Evolutionary conservation across 108 stramenopile genomes (phyloP), one percentile per base, ranked within the genome.

Genomic region (Skeletonema grethae): DNA sequence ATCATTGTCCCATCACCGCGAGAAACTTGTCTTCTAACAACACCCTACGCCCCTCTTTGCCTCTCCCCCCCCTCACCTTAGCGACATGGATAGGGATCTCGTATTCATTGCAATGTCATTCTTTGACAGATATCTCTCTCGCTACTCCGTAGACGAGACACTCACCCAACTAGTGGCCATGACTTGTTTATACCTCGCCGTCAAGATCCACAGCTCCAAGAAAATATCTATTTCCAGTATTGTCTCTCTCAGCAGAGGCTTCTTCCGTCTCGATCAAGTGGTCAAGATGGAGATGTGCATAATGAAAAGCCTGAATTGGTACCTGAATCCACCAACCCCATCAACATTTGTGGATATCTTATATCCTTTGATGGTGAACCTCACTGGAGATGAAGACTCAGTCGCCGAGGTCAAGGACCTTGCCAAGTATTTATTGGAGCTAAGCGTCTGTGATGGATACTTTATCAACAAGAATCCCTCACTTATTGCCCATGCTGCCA

Each of bases 241-340:
- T 7, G 30, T 58, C 16, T 58, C 50, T 11, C 55, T 58, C 30
- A 58, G 56, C 55, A 18, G 65, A 60, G 65, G 65, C 58, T 58
- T 50, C 11, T 66, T 66, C 55, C 29, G 65, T 30, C 30, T 10
- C 7, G 50, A 24, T 28, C 30, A 69, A 29, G 69, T 69, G 32
- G 63, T 59, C 59, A 34, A 28, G 32, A 75, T 70, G 68, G 73
- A 75, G 36, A 20, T 59, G 36, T 29, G 25, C 30, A 62, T 75
- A 24, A 60, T 60, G 16, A 31, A 46, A 13, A 46, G 18, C 30
- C 35, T 75, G 18, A 24, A 66, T 36, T 75, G 73, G 73, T 43
- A 69, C 31, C 46, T 75, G 65, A 65, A 72, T 36, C 71, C 71
- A 6, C 71, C 71, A 18, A 67, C 30, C 5, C 71, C 71, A 20